phyloP scores from a whole-genome alignment of 2,329 filamentous ascomycete species.

The Sporothrix inflata region DNA sequence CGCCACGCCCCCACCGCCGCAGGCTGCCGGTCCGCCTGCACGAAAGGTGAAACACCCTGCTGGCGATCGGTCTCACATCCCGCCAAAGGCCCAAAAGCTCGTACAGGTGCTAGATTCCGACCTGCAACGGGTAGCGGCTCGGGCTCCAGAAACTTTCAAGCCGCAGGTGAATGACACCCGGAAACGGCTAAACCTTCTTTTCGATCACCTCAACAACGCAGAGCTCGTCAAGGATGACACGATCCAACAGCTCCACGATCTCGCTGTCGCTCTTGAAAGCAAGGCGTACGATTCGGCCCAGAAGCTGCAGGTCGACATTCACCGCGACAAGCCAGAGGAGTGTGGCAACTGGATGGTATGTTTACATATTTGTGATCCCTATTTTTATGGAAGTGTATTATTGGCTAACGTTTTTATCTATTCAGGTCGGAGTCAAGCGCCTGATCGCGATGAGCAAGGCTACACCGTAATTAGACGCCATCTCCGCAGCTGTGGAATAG shows the following conservation, averaged over 20 bases:
- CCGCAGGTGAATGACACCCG: conserved; percentile 91
- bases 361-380: neutral
- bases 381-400: neutral
- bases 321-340: conserved; percentile 76
- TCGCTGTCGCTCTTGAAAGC: conserved; percentile 67
- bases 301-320: conserved; percentile 72
- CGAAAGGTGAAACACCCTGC: conserved; percentile 71
- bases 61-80: conserved; percentile 90
- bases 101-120: conserved; percentile 81
- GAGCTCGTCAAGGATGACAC: conserved; percentile 84
- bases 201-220: conserved; percentile 95
- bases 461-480: conserved; percentile 44
- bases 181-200: conserved; percentile 89
- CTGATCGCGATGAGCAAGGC: conserved; percentile 75
- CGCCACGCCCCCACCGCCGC: conserved; percentile 46
- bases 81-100: conserved; percentile 72
- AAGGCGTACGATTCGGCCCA: conserved; percentile 71
- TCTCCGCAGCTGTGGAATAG: neutral
- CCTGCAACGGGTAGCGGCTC: conserved; percentile 84
- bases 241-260: conserved; percentile 65
- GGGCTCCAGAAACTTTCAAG: conserved; percentile 84
- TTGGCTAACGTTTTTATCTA: neutral
- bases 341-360: conserved; percentile 88
- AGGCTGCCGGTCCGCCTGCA: conserved; percentile 52
- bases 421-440: conserved; percentile 31